A percentile compares a stretch with the other conserved stretches of the same genome.
Evolutionary conservation across 1,284 basidiomycete genomes (phyloP).

Genomic region (Ustilago sp.): DNA sequence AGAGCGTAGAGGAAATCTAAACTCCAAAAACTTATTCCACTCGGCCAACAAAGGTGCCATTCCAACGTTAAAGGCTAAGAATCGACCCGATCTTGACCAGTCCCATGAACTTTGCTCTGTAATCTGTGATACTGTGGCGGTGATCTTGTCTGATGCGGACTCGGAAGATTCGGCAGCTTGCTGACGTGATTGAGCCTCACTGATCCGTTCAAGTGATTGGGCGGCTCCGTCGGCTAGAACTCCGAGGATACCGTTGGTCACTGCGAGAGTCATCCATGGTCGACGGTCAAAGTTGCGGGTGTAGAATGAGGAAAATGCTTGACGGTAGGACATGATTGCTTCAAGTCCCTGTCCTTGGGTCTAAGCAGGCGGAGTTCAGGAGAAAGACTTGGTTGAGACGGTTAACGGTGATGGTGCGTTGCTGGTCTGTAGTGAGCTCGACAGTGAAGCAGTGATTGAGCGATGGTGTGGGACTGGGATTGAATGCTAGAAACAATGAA

Average conservation of each 20-base stretch:
- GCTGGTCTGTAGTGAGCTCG: too few relatives aligned
- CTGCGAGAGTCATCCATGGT: slow-evolving; percentile 65
- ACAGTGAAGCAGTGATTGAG: neutral
- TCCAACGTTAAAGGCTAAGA: slow-evolving; percentile 61
- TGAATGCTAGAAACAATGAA: neutral
- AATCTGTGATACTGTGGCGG: neutral
- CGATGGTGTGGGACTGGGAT: neutral
- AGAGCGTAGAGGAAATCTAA: slow-evolving; percentile 54
- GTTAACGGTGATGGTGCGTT: neutral
- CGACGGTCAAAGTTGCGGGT: slow-evolving; percentile 59
- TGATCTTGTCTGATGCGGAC: neutral
- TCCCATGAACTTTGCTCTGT: slow-evolving; percentile 47
- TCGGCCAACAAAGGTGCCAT: slow-evolving; percentile 67
- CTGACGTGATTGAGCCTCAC: slow-evolving; percentile 14
- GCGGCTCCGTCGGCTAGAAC: slow-evolving; percentile 64
- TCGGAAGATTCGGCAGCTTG: neutral
- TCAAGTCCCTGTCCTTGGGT: neutral
- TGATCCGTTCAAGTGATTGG: slow-evolving; percentile 59
- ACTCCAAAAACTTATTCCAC: slow-evolving; percentile 67
- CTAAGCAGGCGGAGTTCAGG: neutral
- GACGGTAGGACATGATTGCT: slow-evolving; percentile 39
- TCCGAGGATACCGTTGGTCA: slow-evolving; percentile 64
- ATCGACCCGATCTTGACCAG: slow-evolving; percentile 53
- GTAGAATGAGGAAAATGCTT: slow-evolving; percentile 62
- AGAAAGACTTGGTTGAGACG: neutral